Base-by-base conservation (phyloP, 305 asterid genomes). In the Withania somnifera region DNA sequence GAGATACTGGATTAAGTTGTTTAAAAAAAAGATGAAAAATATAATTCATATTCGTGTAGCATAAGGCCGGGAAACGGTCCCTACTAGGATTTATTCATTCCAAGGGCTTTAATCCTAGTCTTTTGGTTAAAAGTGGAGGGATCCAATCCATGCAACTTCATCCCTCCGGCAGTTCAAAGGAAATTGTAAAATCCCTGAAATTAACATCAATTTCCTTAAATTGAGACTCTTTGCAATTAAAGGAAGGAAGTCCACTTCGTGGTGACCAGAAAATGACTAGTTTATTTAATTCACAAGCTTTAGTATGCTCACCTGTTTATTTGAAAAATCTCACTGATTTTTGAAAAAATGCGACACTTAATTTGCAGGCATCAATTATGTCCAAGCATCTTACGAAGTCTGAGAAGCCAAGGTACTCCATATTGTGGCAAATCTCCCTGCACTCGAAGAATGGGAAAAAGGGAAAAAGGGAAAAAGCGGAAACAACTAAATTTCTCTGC, bases 301-400 rank as follows among this genome's bases (percentile, higher is more conserved):
- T n/a, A 4, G 14, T 36, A 36, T 66, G 51, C 26, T 66, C 51
- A 17, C 15, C 4, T 36, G 28, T 38, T 28, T 75, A 51, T 28
- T 50, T 17, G 63, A 75, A 30, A 51, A 75, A 28, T 76, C 19
- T 78, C 45, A 28, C 53, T 69, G 51, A 75, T 50, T 47, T 51
- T 75, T 30, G 63, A 63, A 50, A 47, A 22, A 51, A 75, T 75
- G 26, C 17, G 24, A 50, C 80, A 71, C 34, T 71, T 47, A 75
- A 75, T 56, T 81, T 78, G 86, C 86, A 89, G 91, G 91, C 91
- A 38, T 88, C 92, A 36, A 85, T 89, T 20, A 89, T 89, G 90
- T 89, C 92, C 58, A 89, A 88, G 82, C 90, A 83, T 85, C 86
- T 86, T 47, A 81, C 81, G 7, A 88, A 82, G 84, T 81, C 89